Percentiles rank a stretch among this genome's conserved stretches.
Evolutionary conservation across 768 basidiomycete genomes (phyloP).

Genomic region (Mycena indigotica): DNA sequence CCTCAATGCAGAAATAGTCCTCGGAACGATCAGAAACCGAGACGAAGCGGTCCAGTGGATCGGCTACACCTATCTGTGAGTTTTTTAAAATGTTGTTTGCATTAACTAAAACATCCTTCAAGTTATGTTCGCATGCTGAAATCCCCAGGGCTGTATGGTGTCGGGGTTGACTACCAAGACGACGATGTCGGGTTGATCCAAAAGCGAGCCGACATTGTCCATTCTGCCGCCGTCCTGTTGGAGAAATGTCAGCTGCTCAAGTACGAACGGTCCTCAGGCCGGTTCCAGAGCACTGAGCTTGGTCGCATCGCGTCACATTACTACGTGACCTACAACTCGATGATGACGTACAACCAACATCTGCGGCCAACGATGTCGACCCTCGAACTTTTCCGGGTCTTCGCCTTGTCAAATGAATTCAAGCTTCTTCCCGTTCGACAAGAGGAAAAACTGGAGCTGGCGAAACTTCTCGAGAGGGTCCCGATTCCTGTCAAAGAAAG

Average conservation of each 20-base stretch:
- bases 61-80: slow-evolving; percentile 90
- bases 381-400: slow-evolving; percentile 92
- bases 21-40: slow-evolving; percentile 91
- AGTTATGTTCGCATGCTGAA: slow-evolving; percentile 96
- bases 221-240: slow-evolving; percentile 88
- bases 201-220: slow-evolving; percentile 91
- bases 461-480: slow-evolving; percentile 88
- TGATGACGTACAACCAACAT: slow-evolving; percentile 97
- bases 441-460: slow-evolving; percentile 89
- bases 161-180: slow-evolving; percentile 88
- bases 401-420: slow-evolving; percentile 95
- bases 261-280: slow-evolving; percentile 85
- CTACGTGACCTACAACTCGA: slow-evolving; percentile 93
- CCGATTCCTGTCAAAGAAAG: slow-evolving; percentile 97
- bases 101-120: slow-evolving; percentile 1
- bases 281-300: slow-evolving; percentile 91
- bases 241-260: slow-evolving; percentile 95
- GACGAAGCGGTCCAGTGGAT: slow-evolving; percentile 98
- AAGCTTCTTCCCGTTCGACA: slow-evolving; percentile 81
- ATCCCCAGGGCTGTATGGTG: slow-evolving; percentile 83
- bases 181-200: slow-evolving; percentile 83
- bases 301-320: slow-evolving; percentile 95
- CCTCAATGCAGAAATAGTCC: slow-evolving; percentile 94
- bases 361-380: slow-evolving; percentile 83
- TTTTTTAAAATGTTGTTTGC: slow-evolving; percentile 16